These are phyloP conservation scores for Posidonia oceanica DNA, from an alignment of 116 monocot species.

Conservation along the genomic window DNA sequence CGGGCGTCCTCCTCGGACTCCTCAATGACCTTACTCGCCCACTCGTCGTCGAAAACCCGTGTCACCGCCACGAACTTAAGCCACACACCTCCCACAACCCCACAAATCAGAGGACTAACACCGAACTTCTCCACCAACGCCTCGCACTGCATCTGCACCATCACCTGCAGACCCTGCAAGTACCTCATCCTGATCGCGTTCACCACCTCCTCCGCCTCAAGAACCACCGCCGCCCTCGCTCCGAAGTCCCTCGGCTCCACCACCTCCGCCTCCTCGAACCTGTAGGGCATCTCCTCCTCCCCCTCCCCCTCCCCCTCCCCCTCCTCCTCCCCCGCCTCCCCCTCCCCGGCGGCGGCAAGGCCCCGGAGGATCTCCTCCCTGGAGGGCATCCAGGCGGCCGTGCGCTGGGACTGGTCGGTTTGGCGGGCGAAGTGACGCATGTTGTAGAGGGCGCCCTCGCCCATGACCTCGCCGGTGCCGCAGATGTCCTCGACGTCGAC, in stretches of 20 bases:
- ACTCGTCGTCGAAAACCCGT: constrained; percentile 36
- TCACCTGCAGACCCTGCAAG: constrained; percentile 78
- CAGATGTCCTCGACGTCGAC: constrained; percentile 29
- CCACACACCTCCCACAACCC: constrained; percentile 46
- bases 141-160: constrained; percentile 75
- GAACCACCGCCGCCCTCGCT: neutral
- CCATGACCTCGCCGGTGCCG: constrained; percentile 5
- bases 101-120: constrained; percentile 41
- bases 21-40: constrained; percentile 26
- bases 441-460: constrained; percentile 19
- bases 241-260: constrained; percentile 48
- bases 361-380: constrained; percentile 12
- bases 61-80: constrained; percentile 32
- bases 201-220: constrained; percentile 14
- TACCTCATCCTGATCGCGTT: constrained; percentile 42
- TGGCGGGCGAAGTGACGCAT: neutral
- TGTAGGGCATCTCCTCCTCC: neutral
- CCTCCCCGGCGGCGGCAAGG: neutral
- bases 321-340: neutral
- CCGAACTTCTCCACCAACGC: constrained; percentile 49
- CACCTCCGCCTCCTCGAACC: constrained; percentile 4
- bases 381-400: neutral
- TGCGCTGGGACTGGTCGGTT: neutral
- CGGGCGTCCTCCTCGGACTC: constrained; percentile 19
- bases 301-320: neutral